These are phyloP conservation scores for Pseudozyma tsukubaensis DNA, from an alignment of 1,284 basidiomycete species.

Conservation along the genomic window DNA sequence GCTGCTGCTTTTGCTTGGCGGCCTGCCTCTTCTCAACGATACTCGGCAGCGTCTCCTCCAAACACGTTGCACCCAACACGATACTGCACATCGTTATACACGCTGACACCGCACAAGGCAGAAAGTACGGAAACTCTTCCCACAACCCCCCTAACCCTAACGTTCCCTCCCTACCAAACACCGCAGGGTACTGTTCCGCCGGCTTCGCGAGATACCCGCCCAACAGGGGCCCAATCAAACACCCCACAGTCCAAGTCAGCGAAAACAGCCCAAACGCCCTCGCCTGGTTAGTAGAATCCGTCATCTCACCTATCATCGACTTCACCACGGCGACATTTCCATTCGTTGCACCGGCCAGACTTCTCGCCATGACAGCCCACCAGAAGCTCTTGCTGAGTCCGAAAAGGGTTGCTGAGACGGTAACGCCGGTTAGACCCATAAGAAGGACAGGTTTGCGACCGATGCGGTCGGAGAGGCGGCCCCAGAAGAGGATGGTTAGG, in stretches of 20 bases:
- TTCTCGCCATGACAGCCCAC: conserved; percentile 61
- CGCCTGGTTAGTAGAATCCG: conserved; percentile 51
- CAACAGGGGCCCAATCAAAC: conserved; percentile 53
- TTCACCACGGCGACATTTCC: conserved; percentile 56
- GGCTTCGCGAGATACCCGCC: conserved; percentile 63
- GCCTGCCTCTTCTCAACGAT: conserved; percentile 33
- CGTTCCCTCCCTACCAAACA: conserved; percentile 21
- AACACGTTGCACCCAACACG: conserved; percentile 56
- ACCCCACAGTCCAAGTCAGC: conserved; percentile 44
- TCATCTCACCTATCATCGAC: conserved; percentile 54
- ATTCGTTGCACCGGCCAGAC: conserved; percentile 49
- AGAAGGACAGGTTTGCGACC: conserved; percentile 70
- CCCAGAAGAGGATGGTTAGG: conserved; percentile 70
- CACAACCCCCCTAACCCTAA: conserved; percentile 36
- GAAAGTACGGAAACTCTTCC: conserved; percentile 45
- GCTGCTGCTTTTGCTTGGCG: neutral
- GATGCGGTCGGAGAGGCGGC: conserved; percentile 66
- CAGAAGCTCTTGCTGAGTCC: conserved; percentile 65
- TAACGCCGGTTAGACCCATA: conserved; percentile 66
- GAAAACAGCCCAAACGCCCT: conserved; percentile 54
- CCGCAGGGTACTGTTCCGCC: conserved; percentile 28
- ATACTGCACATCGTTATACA: conserved; percentile 59
- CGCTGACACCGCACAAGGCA: conserved; percentile 58
- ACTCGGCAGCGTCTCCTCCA: conserved; percentile 66
- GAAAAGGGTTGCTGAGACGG: conserved; percentile 66